Evolutionary conservation across 2,329 filamentous ascomycete genomes (phyloP), one percentile per base, ranked within the genome.

Genomic region (Exophiala xenobiotica): DNA sequence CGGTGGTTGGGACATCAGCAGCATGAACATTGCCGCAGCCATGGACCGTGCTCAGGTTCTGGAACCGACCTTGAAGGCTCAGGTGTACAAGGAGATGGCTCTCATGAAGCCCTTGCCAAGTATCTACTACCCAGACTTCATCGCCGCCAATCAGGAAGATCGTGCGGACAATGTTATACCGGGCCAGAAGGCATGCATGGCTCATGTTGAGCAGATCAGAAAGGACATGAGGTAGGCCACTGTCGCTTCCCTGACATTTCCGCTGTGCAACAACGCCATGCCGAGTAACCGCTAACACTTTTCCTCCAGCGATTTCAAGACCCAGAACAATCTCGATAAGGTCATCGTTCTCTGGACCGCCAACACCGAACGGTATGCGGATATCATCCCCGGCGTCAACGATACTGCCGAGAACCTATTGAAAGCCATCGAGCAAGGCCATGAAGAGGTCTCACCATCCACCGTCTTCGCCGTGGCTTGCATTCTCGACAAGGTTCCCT

Each of bases 71-170:
- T 80, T 99, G 66, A 99, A 99, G 81, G 76, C 78, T 50, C 81
- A 88, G 65, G 87, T 99, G 64, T 86, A 84, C 74, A 96, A 97
- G 80, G 89, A 97, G 76, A 92, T 97, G 90, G 77, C 84, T 56
- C 77, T 78, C 63, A 88, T 97, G 84, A 85, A 86, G 63, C 93
- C 93, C 23, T 82, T 97, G 58, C 92, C 90, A 19, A 92, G 88
- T 72, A 87, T 97, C 74, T 99, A 99, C 82, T 99, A 99, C 72
- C 93, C 93, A 1, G 93, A 97, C 74, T 99, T 99, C 78, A 99
- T 99, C 67, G 93, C 93, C 61, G 88, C 93, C 69, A 99, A 99
- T 78, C 93, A 99, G 76, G 91, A 93, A 72, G 90, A 91, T 67
- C 88, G 93, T 66, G 93, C 92, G 60, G 90, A 99, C 75, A 97